Evolutionary conservation across 129 eudicot species (phyloP), one percentile per base, ranked within the genome.

Genomic region (Artemisia tridentata): DNA sequence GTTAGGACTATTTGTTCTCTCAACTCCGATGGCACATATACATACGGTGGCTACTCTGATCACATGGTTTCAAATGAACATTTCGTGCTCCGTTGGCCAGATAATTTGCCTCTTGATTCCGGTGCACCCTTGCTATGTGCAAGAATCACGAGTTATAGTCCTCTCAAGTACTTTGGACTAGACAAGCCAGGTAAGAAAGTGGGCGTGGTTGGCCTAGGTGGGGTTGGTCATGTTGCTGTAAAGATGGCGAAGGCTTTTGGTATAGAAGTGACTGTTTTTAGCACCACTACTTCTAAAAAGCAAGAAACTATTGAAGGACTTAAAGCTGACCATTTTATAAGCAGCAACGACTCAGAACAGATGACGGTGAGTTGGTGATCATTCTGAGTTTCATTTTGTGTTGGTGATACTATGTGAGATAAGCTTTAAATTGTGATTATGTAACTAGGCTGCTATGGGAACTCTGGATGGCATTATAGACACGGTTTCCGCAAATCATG

Each of bases 161-260:
- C 91, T 9, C 68, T 86, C 5, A 80, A 52, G 25, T 72, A 75
- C 73, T 86, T 78, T 50, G 86, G 75, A 38, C 74, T 83, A 0
- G 82, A 83, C 63, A 80, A 86, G 43, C 86, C 88, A 0, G 91
- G 91, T 4, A 77, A 5, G 11, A 77, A 86, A 60, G 62, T 86
- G 34, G 88, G 91, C 2, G 85, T 86, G 31, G 91, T 86, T 34
- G 91, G 91, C 12, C 85, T 86, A 12, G 88, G 91, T 77, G 88
- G 91, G 50, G 79, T 86, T 2, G 91, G 88, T 1, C 91, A 83
- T 66, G 60, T 86, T 13, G 91, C 88, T 11, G 91, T 86, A 1
- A 86, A 86, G 73, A 77, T 83, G 68, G 88, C 88, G 9, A 86
- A 86, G 75, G 88, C 88, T 51, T 80, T 86, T 51, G 91, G 91